These are phyloP conservation scores for Jamesozyma gamospora DNA, from an alignment of 805 yeast species.

Conservation along the genomic window DNA sequence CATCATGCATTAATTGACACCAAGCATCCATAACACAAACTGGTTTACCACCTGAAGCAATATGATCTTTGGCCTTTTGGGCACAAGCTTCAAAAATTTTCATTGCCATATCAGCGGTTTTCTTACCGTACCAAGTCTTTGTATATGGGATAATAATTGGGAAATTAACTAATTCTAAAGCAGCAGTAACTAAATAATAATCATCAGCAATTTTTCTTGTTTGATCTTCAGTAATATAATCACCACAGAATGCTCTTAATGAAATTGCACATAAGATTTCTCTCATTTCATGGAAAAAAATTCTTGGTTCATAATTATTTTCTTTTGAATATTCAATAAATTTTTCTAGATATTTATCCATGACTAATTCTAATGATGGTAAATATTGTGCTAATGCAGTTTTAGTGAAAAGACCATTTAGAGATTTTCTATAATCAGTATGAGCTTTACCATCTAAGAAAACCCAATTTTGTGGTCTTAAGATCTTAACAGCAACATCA, in stretches of 20 bases:
- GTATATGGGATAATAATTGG: constrained; percentile 94
- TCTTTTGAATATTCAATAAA: constrained; percentile 51
- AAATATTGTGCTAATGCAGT: constrained; percentile 75
- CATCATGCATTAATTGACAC: constrained; percentile 77
- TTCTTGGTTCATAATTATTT: constrained; percentile 43
- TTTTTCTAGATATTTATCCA: constrained; percentile 68
- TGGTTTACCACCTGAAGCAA: constrained; percentile 68
- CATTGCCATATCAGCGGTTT: constrained; percentile 90
- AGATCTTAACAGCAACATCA: constrained; percentile 88
- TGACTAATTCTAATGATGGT: constrained; percentile 74
- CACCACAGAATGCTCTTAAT: constrained; percentile 90
- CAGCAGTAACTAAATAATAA: constrained; percentile 87
- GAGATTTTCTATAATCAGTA: constrained; percentile 80
- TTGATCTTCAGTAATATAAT: constrained; percentile 86
- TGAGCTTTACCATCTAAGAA: constrained; percentile 94
- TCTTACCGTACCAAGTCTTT: constrained; percentile 95
- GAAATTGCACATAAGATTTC: constrained; percentile 94
- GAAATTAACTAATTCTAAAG: constrained; percentile 93
- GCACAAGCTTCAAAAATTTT: constrained; percentile 84
- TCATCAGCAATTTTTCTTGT: constrained; percentile 83
- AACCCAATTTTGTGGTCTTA: constrained; percentile 96
- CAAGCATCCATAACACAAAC: constrained; percentile 93
- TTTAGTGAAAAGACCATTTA: constrained; percentile 82
- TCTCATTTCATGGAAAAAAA: constrained; percentile 88
- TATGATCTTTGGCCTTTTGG: constrained; percentile 70